Evolutionary conservation across 768 basidiomycete species (phyloP).

Genomic region (Cyathus striatus): DNA sequence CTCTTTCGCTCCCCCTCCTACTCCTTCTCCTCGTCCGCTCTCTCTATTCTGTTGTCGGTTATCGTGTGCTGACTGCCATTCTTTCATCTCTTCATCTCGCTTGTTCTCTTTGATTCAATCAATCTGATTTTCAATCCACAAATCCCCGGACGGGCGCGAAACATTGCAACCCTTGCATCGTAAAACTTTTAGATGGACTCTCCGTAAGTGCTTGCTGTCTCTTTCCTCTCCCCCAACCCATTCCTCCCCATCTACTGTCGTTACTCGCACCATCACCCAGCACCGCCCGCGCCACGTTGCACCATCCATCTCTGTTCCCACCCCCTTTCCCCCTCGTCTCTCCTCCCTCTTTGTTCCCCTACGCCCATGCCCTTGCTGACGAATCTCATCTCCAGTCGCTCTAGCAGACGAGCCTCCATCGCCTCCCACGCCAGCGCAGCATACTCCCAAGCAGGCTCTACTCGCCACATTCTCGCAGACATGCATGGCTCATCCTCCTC

Average conservation of each 20-base stretch:
- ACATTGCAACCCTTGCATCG: no score
- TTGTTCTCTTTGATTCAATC: no score
- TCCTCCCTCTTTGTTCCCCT: background rate
- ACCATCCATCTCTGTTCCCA: no score
- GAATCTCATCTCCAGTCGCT: background rate
- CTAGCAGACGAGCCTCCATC: slow-evolving; percentile 1
- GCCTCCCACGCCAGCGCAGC: slow-evolving; percentile 26
- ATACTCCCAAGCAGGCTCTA: slow-evolving; percentile 26
- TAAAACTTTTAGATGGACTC: background rate
- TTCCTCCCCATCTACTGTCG: no score
- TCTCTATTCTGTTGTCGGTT: background rate
- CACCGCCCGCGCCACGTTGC: no score
- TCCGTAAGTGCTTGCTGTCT: background rate
- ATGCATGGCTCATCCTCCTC: slow-evolving; percentile 13
- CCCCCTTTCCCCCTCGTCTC: background rate
- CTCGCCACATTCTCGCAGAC: slow-evolving; percentile 27
- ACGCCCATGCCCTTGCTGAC: background rate
- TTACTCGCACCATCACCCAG: no score
- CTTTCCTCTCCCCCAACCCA: background rate
- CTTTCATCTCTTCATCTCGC: no score
- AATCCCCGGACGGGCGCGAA: background rate
- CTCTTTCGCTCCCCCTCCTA: background rate
- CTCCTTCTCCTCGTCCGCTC: background rate
- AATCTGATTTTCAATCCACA: no score
- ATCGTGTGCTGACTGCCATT: no score